Base-by-base conservation (phyloP, 2,329 filamentous ascomycete species). In the Penicillium hordei region DNA sequence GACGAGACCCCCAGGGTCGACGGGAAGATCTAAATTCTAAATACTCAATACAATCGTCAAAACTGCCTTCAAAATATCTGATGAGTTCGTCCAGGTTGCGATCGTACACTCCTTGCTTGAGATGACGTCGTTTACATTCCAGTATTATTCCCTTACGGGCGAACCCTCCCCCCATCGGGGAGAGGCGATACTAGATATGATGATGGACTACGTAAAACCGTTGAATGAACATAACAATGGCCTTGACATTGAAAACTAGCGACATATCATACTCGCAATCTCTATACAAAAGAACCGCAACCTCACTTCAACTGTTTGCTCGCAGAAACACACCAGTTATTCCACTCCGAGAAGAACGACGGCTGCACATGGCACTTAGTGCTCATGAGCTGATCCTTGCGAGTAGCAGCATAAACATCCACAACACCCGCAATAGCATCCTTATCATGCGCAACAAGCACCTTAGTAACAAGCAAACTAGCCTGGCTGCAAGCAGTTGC, bases 311-410 rank as follows among this genome's bases (percentile, higher is more conserved):
- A 65, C 65, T 73, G 72, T 68, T 75, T 76, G 23, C 76, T 74
- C n/a, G 73, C 72, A 23, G 75, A 74, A 46, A 76, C 74, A 68
- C 82, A 86, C 89, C 89, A 92, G 68, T 90, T 90, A 62, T 86
- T 81, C 87, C 88, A 91, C 60, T 91, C 88, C 2, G 80, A 79
- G 65, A 90, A 89, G 73, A 91, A 88, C 0, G 80, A 80, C 23
- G 82, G 80, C 73, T 88, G 86, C 46, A 90, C 79, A 73, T 82
- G 83, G 43, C 80, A 81, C 68, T 82, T 80, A 34, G 83, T 83
- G 63, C 78, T 76, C 33, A 82, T 74, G 59, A 87, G 79, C 80
- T 86, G 88, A 46, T 77, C 75, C 51, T 81, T 78, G 73, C 87
- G 81, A 15, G 86, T 87, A 62, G 81, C 77, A 2, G 79, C 81